Evolutionary conservation across 805 yeast genomes (phyloP).

Genomic region (Zygosaccharomyces gambellarensis): DNA sequence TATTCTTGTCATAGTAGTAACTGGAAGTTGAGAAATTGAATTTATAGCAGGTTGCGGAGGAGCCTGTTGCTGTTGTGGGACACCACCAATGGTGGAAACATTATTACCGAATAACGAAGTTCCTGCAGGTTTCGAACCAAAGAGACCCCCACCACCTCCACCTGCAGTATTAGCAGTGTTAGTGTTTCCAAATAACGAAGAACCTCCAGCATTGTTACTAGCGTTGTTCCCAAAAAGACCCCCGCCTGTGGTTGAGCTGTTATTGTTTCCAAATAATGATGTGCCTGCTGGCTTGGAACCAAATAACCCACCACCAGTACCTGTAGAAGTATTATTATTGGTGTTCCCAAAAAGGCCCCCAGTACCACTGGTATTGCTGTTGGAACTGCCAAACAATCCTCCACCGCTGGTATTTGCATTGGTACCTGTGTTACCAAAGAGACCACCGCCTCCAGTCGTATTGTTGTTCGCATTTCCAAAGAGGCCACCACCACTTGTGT

Average conservation of each 20-base stretch:
- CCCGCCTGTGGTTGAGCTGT: conserved; percentile 16
- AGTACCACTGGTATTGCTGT: conserved; percentile 11
- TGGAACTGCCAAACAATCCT: conserved; percentile 26
- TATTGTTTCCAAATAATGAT: conserved; percentile 23
- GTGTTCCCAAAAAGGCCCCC: conserved; percentile 34
- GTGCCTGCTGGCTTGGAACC: conserved; percentile 25
- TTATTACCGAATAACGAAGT: conserved; percentile 35
- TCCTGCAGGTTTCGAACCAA: conserved; percentile 23
- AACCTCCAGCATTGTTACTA: conserved; percentile 12
- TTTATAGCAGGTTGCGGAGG: conserved; percentile 39
- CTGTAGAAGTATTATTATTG: conserved; percentile 12
- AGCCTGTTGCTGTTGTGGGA: conserved; percentile 19
- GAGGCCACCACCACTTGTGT: conserved; percentile 21
- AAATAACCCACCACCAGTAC: conserved; percentile 34
- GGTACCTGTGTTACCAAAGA: conserved; percentile 30
- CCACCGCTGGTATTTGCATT: conserved; percentile 19
- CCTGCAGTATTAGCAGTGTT: conserved; percentile 2
- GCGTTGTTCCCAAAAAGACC: conserved; percentile 27
- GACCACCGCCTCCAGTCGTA: conserved; percentile 25
- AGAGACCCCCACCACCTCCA: conserved; percentile 24
- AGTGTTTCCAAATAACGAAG: conserved; percentile 22
- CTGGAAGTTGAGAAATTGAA: conserved; percentile 41
- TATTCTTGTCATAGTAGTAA: conserved; percentile 71
- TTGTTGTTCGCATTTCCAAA: conserved; percentile 24
- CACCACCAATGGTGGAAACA: conserved; percentile 11